phyloP scores from a whole-genome alignment of 2,329 filamentous ascomycete species.

The Rutstroemia sp. region DNA sequence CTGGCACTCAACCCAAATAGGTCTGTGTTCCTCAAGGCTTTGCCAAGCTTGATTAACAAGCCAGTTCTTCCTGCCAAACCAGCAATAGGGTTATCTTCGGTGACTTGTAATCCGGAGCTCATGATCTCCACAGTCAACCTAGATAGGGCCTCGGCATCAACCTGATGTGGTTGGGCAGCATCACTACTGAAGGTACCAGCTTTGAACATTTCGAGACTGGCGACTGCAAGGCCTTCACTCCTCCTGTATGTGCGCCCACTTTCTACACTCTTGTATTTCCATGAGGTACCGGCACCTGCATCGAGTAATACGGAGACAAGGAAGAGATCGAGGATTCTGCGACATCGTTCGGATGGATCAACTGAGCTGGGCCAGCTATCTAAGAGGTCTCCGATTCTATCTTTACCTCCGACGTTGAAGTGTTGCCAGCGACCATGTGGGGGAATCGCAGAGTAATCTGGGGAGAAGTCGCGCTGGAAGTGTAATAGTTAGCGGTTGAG shows the following conservation, averaged over 20 bases:
- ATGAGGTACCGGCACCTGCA: slow-evolving; percentile 81
- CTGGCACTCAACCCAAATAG: slow-evolving; percentile 79
- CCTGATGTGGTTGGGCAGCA: slow-evolving; percentile 73
- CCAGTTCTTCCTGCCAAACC: slow-evolving; percentile 80
- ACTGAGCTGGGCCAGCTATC: slow-evolving; percentile 58
- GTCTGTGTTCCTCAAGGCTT: slow-evolving; percentile 70
- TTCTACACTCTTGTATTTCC: slow-evolving; percentile 89
- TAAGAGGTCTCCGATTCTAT: slow-evolving; percentile 64
- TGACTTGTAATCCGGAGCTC: slow-evolving; percentile 77
- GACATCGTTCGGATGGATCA: slow-evolving; percentile 66
- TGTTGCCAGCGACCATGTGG: slow-evolving; percentile 83
- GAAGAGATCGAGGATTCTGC: slow-evolving; percentile 71
- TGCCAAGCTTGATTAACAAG: slow-evolving; percentile 66
- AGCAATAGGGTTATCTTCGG: slow-evolving; percentile 70
- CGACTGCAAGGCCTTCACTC: slow-evolving; percentile 80
- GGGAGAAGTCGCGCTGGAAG: slow-evolving; percentile 58
- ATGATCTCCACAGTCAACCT: slow-evolving; percentile 67
- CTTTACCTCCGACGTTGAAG: slow-evolving; percentile 71
- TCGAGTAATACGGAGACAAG: slow-evolving; percentile 76
- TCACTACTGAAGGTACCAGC: slow-evolving; percentile 81
- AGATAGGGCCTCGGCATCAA: slow-evolving; percentile 75
- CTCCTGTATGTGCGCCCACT: slow-evolving; percentile 75
- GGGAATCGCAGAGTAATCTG: slow-evolving; percentile 66
- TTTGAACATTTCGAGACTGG: slow-evolving; percentile 87
- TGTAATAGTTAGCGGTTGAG: background rate